Evolutionary conservation across 1,284 basidiomycete genomes (phyloP).

Genomic region (Cutaneotrichosporon sp.): DNA sequence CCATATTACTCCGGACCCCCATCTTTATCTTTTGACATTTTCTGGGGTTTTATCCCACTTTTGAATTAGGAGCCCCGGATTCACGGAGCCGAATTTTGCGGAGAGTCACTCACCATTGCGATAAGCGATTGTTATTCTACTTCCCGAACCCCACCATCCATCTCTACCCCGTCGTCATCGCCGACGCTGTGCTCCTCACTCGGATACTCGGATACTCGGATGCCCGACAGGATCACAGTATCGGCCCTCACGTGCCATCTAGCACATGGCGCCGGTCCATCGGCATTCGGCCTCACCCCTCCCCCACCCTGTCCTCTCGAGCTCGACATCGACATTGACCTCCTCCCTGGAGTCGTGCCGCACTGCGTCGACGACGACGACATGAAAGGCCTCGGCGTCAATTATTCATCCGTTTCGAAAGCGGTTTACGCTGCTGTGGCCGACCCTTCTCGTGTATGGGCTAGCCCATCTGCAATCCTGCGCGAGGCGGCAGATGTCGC

Average conservation of each 20-base stretch:
- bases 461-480: slow-evolving; percentile 25
- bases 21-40: too few relatives aligned
- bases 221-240: slow-evolving; percentile 37
- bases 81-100: too few relatives aligned
- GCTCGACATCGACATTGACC: slow-evolving; percentile 32
- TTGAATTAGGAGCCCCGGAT: too few relatives aligned
- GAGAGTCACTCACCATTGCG: too few relatives aligned
- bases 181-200: too few relatives aligned
- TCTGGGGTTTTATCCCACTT: too few relatives aligned
- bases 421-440: slow-evolving; percentile 27
- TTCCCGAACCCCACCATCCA: too few relatives aligned
- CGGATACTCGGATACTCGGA: not conserved
- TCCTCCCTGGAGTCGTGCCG: slow-evolving; percentile 31
- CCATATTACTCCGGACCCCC: too few relatives aligned
- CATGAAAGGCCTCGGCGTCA: slow-evolving; percentile 43
- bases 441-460: slow-evolving; percentile 11
- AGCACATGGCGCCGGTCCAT: slow-evolving; percentile 40
- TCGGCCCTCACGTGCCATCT: slow-evolving; percentile 39
- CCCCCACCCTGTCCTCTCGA: slow-evolving; percentile 40
- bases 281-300: slow-evolving; percentile 40
- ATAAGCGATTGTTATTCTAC: too few relatives aligned
- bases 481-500: slow-evolving; percentile 20
- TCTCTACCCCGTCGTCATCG: too few relatives aligned
- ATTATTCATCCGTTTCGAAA: slow-evolving; percentile 46
- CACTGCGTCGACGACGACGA: slow-evolving; percentile 33